A percentile compares a stretch with the other conserved stretches of the same genome.
These are phyloP conservation scores for Bruguiera sexangula DNA, from an alignment of 345 rosid species.

Conservation along the genomic window DNA sequence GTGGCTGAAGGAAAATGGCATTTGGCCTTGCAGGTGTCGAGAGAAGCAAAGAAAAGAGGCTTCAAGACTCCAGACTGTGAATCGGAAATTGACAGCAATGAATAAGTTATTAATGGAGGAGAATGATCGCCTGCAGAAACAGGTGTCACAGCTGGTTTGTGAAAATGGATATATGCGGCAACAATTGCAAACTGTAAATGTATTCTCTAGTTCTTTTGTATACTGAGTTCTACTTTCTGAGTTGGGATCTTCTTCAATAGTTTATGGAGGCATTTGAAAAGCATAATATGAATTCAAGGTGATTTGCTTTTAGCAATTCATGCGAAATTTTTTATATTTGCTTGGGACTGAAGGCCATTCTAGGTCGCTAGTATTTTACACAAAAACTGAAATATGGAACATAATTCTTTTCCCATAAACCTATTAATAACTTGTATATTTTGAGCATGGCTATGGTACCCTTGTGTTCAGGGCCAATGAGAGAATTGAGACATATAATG, in stretches of 20 bases:
- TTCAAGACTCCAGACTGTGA: conserved; percentile 90
- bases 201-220: conserved; percentile 9
- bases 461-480: too few species aligned
- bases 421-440: too few species aligned
- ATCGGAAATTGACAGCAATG: conserved; percentile 92
- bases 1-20: conserved; percentile 20
- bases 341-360: too few species aligned
- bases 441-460: too few species aligned
- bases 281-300: too few species aligned
- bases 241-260: neutral
- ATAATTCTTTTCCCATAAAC: too few species aligned
- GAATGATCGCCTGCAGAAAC: conserved; percentile 96
- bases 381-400: too few species aligned
- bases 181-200: conserved; percentile 71
- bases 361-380: too few species aligned
- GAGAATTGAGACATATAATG: neutral
- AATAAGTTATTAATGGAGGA: conserved; percentile 98
- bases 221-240: too few species aligned
- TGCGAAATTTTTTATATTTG: too few species aligned
- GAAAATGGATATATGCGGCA: conserved; percentile 92
- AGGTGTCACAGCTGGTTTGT: conserved; percentile 92
- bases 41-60: conserved; percentile 99
- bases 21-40: conserved; percentile 66
- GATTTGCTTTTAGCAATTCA: too few species aligned
- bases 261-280: neutral